These are phyloP conservation scores for Arthrinium puccinioides DNA, from an alignment of 2,329 filamentous ascomycete species.

Conservation along the genomic window DNA sequence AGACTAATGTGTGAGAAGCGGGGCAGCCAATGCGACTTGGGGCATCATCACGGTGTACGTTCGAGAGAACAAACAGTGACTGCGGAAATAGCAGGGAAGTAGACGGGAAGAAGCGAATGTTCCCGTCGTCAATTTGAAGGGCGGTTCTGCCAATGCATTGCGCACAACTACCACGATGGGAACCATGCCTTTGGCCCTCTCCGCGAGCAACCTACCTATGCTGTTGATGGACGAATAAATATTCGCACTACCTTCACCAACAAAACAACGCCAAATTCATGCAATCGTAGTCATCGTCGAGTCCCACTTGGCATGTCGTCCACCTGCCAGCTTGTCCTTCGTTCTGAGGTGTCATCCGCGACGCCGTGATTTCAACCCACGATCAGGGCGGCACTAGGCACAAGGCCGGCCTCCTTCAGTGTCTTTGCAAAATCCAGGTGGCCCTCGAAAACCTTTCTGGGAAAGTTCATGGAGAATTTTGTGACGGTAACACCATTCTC, in stretches of 20 bases:
- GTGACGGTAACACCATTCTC: conserved; percentile 65
- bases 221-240: background rate
- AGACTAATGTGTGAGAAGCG: too few species aligned
- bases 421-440: conserved; percentile 84
- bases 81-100: too few species aligned
- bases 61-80: too few species aligned
- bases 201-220: too few species aligned
- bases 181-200: too few species aligned
- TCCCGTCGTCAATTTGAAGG: too few species aligned
- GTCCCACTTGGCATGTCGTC: background rate
- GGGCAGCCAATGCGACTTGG: too few species aligned
- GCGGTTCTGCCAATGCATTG: too few species aligned
- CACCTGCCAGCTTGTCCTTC: background rate
- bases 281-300: conserved; percentile 1
- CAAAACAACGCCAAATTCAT: conserved; percentile 2
- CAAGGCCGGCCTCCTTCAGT: conserved; percentile 82
- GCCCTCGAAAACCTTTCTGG: conserved; percentile 69
- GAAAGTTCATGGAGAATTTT: conserved; percentile 82
- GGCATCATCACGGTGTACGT: too few species aligned
- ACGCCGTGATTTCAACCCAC: conserved; percentile 43
- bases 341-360: background rate
- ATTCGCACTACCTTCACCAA: background rate
- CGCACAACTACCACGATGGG: too few species aligned
- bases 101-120: too few species aligned
- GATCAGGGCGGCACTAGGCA: conserved; percentile 85